Evolutionary conservation across 345 rosid species (phyloP).

Genomic region (Hirschfeldia incana): DNA sequence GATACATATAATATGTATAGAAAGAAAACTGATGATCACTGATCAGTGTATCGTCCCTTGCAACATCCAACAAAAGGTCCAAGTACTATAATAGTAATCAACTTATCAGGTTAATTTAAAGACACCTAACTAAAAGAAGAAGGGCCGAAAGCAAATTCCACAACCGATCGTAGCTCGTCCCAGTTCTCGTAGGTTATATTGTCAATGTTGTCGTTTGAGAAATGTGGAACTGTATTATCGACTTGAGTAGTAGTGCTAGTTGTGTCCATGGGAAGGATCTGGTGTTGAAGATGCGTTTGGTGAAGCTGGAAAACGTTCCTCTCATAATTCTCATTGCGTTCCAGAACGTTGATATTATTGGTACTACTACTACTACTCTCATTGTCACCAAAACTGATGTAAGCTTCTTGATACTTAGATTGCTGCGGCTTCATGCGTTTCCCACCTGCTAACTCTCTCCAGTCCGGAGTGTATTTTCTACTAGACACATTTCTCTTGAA

Average conservation of each 20-base stretch:
- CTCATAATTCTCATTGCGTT: slow-evolving; percentile 26
- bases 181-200: slow-evolving; percentile 47
- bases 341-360: slow-evolving; percentile 32
- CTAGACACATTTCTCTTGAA: slow-evolving; percentile 60
- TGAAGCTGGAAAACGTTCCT: slow-evolving; percentile 27
- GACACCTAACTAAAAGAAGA: slow-evolving; percentile 26
- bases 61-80: slow-evolving; percentile 9
- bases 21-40: slow-evolving; percentile 7
- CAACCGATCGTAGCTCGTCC: slow-evolving; percentile 79
- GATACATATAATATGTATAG: neutral
- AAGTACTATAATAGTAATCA: neutral
- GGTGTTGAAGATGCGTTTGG: slow-evolving; percentile 14
- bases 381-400: slow-evolving; percentile 50
- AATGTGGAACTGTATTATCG: slow-evolving; percentile 29
- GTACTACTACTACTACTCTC: slow-evolving; percentile 39
- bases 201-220: slow-evolving; percentile 36
- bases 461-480: slow-evolving; percentile 54
- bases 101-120: slow-evolving; percentile 1
- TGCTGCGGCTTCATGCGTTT: slow-evolving; percentile 33
- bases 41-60: slow-evolving; percentile 6
- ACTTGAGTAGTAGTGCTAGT: slow-evolving; percentile 46
- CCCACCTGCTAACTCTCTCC: slow-evolving; percentile 52
- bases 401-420: slow-evolving; percentile 45
- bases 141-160: slow-evolving; percentile 58
- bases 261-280: slow-evolving; percentile 29